These are phyloP conservation scores for Rubia tinctorum DNA, from an alignment of 305 asterid genomes.

Conservation along the genomic window DNA sequence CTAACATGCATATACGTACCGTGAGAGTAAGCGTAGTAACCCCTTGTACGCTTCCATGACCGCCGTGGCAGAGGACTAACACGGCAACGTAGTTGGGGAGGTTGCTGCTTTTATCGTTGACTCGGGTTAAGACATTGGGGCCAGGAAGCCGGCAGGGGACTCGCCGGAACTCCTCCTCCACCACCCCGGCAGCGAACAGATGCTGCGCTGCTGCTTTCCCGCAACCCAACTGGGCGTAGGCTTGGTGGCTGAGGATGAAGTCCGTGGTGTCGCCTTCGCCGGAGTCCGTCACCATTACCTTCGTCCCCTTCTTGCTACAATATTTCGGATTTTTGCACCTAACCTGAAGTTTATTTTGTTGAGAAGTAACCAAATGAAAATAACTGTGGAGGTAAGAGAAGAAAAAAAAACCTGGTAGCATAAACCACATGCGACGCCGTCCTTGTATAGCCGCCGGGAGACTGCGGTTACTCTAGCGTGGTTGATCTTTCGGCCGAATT, in stretches of 20 bases:
- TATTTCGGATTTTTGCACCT: constrained; percentile 23
- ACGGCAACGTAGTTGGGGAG: constrained; percentile 19
- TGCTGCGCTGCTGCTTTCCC: not conserved
- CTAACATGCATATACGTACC: not conserved
- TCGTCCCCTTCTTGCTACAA: constrained; percentile 21
- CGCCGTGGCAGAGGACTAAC: constrained; percentile 17
- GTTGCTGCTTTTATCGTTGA: constrained; percentile 19
- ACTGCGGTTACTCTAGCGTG: constrained; percentile 22
- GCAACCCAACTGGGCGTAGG: constrained; percentile 20
- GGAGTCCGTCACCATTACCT: constrained; percentile 21
- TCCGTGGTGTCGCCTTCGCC: constrained; percentile 17
- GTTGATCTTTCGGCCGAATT: constrained; percentile 26
- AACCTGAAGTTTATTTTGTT: constrained; percentile 7
- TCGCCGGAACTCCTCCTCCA: constrained; percentile 20
- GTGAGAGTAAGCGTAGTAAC: not conserved
- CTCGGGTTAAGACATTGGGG: constrained; percentile 3
- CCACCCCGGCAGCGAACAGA: constrained; percentile 18
- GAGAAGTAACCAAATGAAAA: not conserved
- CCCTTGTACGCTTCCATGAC: constrained; percentile 11
- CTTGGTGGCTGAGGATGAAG: constrained; percentile 20
- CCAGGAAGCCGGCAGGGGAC: constrained; percentile 17
- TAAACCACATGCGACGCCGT: constrained; percentile 29
- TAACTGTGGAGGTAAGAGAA: not conserved
- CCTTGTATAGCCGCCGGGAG: constrained; percentile 15
- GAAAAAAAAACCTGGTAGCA: constrained; percentile 25